Conservation (phyloP, 164 flowering plant species). For the Tetrastigma voinierianum region DNA sequence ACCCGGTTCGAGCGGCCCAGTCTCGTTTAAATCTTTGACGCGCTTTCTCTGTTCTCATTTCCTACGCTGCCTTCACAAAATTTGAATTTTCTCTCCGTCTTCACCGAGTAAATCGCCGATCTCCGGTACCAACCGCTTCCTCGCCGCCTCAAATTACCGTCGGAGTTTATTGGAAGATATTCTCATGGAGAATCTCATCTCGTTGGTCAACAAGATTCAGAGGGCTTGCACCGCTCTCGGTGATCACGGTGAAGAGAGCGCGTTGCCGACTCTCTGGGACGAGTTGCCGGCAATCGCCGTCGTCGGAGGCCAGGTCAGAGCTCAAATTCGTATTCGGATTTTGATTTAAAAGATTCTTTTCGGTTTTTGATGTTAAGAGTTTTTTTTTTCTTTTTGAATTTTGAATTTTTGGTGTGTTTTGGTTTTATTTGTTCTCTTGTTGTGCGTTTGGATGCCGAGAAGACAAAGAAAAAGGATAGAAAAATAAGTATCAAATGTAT, state of each 20-base stretch:
- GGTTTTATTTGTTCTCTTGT: no score
- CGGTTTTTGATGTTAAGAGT: not conserved
- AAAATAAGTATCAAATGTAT: no score
- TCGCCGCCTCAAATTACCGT: not conserved
- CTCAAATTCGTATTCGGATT: not conserved
- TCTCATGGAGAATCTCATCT: slow-evolving; percentile 60
- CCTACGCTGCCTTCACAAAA: not conserved
- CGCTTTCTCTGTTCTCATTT: slow-evolving; percentile 1
- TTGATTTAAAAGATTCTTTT: not conserved
- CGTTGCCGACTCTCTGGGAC: slow-evolving; percentile 73
- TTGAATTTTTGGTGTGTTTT: not conserved
- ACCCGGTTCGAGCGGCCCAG: no score
- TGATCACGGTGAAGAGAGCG: slow-evolving; percentile 69
- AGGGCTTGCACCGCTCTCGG: slow-evolving; percentile 78
- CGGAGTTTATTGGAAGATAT: not conserved
- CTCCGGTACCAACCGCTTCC: not conserved
- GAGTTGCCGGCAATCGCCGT: slow-evolving; percentile 69
- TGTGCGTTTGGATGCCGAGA: no score
- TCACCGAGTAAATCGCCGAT: slow-evolving; percentile 2
- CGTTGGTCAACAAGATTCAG: slow-evolving; percentile 64
- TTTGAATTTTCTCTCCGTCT: not conserved
- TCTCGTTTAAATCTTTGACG: no score
- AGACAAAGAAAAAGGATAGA: no score
- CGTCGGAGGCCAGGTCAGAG: slow-evolving; percentile 73
- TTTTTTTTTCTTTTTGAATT: not conserved